Conservation (phyloP, 2,329 filamentous ascomycete species). For the Penicillium freii region DNA sequence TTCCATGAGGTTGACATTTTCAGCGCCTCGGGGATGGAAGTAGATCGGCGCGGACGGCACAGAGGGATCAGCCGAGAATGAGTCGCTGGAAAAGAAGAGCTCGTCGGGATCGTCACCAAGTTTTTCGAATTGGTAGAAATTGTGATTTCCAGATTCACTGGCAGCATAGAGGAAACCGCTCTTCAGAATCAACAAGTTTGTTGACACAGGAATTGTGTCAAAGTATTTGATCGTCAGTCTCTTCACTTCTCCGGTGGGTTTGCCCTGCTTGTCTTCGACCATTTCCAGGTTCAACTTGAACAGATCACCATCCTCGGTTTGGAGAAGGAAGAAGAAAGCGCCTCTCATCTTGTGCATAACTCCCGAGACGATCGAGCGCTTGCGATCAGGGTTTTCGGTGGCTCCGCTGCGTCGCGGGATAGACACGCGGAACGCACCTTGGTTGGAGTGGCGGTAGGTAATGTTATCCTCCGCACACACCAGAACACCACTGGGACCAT, state of each 20-base stretch:
- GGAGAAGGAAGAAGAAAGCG: constrained; percentile 94
- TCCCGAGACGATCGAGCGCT: constrained; percentile 80
- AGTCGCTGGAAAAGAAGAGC: constrained; percentile 77
- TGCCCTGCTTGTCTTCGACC: constrained; percentile 73
- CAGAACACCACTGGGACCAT: constrained; percentile 90
- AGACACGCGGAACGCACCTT: constrained; percentile 81
- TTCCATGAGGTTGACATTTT: constrained; percentile 82
- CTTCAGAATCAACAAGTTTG: constrained; percentile 86
- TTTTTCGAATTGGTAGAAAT: constrained; percentile 96
- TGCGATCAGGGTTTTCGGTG: constrained; percentile 88
- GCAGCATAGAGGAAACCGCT: constrained; percentile 93
- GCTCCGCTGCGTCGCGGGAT: constrained; percentile 84
- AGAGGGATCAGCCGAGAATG: constrained; percentile 72
- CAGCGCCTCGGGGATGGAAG: constrained; percentile 74
- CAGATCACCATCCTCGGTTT: constrained; percentile 95
- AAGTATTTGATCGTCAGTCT: constrained; percentile 95
- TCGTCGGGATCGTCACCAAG: constrained; percentile 94
- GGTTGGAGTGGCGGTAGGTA: constrained; percentile 95
- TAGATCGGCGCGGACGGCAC: constrained; percentile 74
- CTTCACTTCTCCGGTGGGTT: constrained; percentile 76
- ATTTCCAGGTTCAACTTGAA: constrained; percentile 97
- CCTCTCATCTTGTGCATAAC: constrained; percentile 98
- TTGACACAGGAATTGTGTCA: constrained; percentile 86
- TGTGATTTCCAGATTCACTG: constrained; percentile 87
- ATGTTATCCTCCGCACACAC: constrained; percentile 94